Base-by-base conservation (phyloP, 2,329 filamentous ascomycete genomes). In the Coniochaeta ligniaria region DNA sequence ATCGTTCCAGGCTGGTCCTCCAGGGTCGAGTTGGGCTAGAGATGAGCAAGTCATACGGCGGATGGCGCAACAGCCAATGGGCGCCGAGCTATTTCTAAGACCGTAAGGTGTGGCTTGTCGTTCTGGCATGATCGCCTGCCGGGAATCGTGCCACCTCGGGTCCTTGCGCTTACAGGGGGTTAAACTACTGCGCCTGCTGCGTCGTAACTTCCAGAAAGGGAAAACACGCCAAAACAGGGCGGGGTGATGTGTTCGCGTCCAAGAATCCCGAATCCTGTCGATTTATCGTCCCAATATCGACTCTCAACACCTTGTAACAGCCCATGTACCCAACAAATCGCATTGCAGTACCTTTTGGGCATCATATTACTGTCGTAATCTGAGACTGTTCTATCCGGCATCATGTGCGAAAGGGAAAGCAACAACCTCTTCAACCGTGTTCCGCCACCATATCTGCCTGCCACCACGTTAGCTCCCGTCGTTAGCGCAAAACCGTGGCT, bases 81-180 rank as follows among this genome's bases (percentile, higher is more conserved):
- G 11, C 7, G 9, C 11, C 7, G 1, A 11, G 1, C 22, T 62
- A 69, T 69, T 69, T 63, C 43, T 43, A 69, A 69, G 60, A 26
- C 43, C 66, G 67, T 43, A 59, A 58, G 45, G 45, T 52, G 65
- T 64, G 66, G 66, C 66, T 68, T 68, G 65, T 68, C 64, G 62
- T 66, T 68, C 63, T 69, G 66, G 66, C 63, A 66, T 66, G 67
- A 69, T 68, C 52, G 31, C n/a, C 20, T 12, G 22, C 47, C 17
- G 31, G 31, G 54, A 56, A 56, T 56, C 54, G 54, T 38, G 54
- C 54, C 54, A 56, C 54, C n/a, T 56, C 47, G 47, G 47, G 47
- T 28, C 14, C 24, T 52, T 31, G 47, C 47, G 47, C 24, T 7
- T 28, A 6, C 26, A 26, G 22, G 47, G 47, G 47, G 24, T 31